Evolutionary conservation across 169 alveolate species (phyloP).

Genomic region (Perkinsus chesapeaki): DNA sequence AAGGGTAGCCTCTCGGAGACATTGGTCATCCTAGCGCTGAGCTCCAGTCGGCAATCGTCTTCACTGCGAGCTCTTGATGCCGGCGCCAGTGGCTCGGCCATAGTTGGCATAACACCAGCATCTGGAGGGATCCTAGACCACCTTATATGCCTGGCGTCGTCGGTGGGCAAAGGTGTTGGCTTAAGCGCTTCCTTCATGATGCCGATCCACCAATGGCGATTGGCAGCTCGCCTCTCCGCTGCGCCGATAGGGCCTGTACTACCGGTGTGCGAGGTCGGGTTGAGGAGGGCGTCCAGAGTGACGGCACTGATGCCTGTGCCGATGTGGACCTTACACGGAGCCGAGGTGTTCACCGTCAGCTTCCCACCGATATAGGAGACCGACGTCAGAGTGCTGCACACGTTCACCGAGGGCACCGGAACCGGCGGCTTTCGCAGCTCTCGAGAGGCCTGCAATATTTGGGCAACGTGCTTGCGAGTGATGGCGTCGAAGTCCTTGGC

Average conservation of each 20-base stretch:
- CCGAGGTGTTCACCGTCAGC: background rate
- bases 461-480: background rate
- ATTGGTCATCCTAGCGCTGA: background rate
- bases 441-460: background rate
- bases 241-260: background rate
- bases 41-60: background rate
- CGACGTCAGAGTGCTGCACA: background rate
- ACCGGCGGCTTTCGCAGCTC: background rate
- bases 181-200: background rate
- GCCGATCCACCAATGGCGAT: background rate
- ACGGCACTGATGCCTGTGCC: background rate
- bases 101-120: background rate
- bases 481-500: background rate
- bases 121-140: background rate
- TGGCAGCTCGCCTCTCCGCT: background rate
- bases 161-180: background rate
- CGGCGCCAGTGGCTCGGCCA: background rate
- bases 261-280: background rate
- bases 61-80: background rate
- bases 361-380: background rate
- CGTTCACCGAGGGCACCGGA: background rate
- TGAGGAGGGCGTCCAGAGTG: background rate
- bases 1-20: background rate
- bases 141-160: background rate
- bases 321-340: background rate